phyloP scores from a whole-genome alignment of 805 yeast genomes.

The Pichia rugopelliculosa region DNA sequence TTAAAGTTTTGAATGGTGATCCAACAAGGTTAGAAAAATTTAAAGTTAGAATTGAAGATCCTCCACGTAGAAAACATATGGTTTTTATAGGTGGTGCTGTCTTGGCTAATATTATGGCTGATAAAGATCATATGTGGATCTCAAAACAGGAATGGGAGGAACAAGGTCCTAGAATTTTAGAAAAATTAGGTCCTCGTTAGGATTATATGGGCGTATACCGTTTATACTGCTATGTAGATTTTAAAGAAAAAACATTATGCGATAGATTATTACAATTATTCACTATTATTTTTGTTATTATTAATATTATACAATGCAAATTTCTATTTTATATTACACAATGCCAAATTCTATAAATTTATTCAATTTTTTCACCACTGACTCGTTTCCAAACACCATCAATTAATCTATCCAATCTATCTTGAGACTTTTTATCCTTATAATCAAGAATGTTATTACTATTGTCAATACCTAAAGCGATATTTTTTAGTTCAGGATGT shows the following conservation, averaged over 20 bases:
- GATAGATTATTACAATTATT: not conserved
- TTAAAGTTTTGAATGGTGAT: slow-evolving; percentile 80
- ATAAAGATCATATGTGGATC: slow-evolving; percentile 98
- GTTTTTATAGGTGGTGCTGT: slow-evolving; percentile 99
- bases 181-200: slow-evolving; percentile 88
- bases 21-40: slow-evolving; percentile 81
- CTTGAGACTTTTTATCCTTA: slow-evolving; percentile 4
- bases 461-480: slow-evolving; percentile 1
- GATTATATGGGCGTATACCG: not conserved
- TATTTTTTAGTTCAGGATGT: slow-evolving; percentile 22
- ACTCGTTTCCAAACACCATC: slow-evolving; percentile 51
- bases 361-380: slow-evolving; percentile 2
- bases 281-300: not conserved
- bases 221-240: not conserved
- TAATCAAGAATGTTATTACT: not conserved
- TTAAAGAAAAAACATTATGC: not conserved
- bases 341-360: not conserved
- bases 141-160: slow-evolving; percentile 96
- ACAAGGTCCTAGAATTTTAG: slow-evolving; percentile 79
- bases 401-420: slow-evolving; percentile 27
- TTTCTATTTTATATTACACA: not conserved
- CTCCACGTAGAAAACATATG: slow-evolving; percentile 98
- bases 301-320: not conserved
- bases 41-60: slow-evolving; percentile 95
- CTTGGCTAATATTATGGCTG: slow-evolving; percentile 95